These are phyloP conservation scores for Apiospora hydei DNA, from an alignment of 2,329 filamentous ascomycete species.

Conservation along the genomic window DNA sequence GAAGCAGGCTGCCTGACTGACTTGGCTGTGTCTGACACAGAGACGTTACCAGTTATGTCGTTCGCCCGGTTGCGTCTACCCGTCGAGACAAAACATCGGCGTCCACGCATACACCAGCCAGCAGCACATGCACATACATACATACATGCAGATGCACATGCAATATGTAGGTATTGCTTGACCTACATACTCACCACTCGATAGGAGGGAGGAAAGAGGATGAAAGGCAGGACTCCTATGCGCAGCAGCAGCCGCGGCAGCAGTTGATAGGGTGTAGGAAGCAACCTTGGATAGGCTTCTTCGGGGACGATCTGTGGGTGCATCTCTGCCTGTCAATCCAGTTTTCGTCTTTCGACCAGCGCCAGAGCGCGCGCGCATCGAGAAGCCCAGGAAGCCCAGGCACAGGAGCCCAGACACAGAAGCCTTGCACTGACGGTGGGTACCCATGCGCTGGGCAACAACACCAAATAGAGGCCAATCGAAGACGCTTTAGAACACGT, in stretches of 20 bases:
- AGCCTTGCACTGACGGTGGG: conserved; percentile 5
- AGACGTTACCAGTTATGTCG: conserved; percentile 1
- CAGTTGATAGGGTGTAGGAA: conserved; percentile 1
- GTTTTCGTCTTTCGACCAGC: background rate
- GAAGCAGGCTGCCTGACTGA: conserved; percentile 10
- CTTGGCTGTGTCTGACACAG: background rate
- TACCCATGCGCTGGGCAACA: background rate
- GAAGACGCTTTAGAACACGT: conserved; percentile 16
- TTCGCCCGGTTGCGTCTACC: background rate
- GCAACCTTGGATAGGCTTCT: background rate
- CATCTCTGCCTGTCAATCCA: conserved; percentile 9
- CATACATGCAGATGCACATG: background rate
- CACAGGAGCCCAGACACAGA: too few relatives aligned
- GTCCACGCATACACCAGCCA: background rate
- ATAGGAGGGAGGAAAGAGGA: background rate
- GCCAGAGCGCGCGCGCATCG: background rate
- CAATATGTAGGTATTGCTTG: background rate
- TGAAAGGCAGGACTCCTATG: background rate
- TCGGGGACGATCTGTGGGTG: conserved; percentile 15
- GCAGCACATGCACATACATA: background rate
- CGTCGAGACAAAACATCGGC: background rate
- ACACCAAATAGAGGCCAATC: background rate
- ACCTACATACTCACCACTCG: background rate
- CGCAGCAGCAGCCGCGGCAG: too few relatives aligned
- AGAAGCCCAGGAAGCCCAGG: background rate